These are phyloP conservation scores for Xylaria sp. DNA, from an alignment of 495 filamentous ascomycete species.

Conservation along the genomic window DNA sequence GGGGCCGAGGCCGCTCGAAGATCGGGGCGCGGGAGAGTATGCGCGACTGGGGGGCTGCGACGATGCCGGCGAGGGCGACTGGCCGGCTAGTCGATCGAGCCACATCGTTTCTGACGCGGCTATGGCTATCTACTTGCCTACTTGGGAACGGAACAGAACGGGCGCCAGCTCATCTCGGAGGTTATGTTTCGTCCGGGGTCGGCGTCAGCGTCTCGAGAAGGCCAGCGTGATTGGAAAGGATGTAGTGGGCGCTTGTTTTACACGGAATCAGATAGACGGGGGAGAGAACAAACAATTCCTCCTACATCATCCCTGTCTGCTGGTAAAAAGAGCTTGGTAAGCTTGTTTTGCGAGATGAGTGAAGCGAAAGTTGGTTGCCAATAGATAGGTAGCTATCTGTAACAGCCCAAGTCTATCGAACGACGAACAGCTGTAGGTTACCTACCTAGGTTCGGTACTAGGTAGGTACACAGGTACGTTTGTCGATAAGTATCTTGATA, in stretches of 20 bases:
- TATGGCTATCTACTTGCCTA: conserved; percentile 1
- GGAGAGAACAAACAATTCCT: neutral
- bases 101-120: conserved; percentile 69
- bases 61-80: conserved; percentile 66
- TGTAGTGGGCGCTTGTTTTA: neutral
- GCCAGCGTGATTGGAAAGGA: neutral
- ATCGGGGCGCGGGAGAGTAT: conserved; percentile 72
- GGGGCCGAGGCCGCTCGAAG: conserved; percentile 64
- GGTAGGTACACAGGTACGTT: neutral
- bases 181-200: neutral
- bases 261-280: no score
- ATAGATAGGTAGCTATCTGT: neutral
- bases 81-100: conserved; percentile 84
- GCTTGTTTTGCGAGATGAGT: neutral
- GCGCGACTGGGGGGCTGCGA: conserved; percentile 65
- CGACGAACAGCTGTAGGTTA: neutral
- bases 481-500: no score
- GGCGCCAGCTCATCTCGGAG: conserved; percentile 23
- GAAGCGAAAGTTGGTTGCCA: neutral
- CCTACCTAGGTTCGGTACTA: no score
- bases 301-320: neutral
- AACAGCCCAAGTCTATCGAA: no score
- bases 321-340: neutral
- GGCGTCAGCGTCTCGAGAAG: neutral
- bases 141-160: conserved; percentile 15